Base-by-base conservation (phyloP, 78 protist species). In the Mastigamoeba balamuthi region DNA sequence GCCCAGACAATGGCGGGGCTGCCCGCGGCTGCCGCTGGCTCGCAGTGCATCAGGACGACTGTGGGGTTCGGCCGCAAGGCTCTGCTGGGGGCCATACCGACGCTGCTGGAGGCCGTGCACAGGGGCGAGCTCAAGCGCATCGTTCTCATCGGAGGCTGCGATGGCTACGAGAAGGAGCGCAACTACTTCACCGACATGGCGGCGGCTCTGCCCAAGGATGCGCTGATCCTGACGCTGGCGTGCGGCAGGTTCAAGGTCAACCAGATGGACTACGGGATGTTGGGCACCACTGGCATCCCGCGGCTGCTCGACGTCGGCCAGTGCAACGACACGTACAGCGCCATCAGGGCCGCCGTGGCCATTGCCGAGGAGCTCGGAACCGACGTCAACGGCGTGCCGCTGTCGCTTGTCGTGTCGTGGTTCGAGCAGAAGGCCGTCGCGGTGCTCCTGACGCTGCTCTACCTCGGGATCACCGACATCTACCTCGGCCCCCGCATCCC, bases 241-340 rank as follows among this genome's bases (percentile, higher is more conserved):
- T 85, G 91, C 53, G 90, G 84, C 4, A 85, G 84, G 78, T 90
- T 28, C 87, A n/a, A 90, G 27, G 7, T 90, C 65, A 85, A 86
- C 72, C 1, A 41, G 37, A 7, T 40, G 4, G 81, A 77, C 38
- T 28, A 74, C 33, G 94, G 92, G 9, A 67, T 36, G n/a, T 0
- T 90, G 3, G 91, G 91, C 43, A n/a, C n/a, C n/a, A n/a, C n/a
- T n/a, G 93, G 88, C 37, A 35, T 93, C 40, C 96, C 96, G 25
- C 80, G 96, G 30, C 41, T 93, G 23, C 69, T 93, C 65, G 95
- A 92, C 74, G 4, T 89, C 29, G 96, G 96, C 27, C 96, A 93
- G 84, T 93, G 96, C 77, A 93, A 93, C 69, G 96, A 93, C 85
- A 0, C 88, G 6, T 92, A 79, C 66, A 0, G 78, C 23, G 95